Evolutionary conservation across 2,329 filamentous ascomycete species (phyloP).

Genomic region (Bipolaris victoriae): DNA sequence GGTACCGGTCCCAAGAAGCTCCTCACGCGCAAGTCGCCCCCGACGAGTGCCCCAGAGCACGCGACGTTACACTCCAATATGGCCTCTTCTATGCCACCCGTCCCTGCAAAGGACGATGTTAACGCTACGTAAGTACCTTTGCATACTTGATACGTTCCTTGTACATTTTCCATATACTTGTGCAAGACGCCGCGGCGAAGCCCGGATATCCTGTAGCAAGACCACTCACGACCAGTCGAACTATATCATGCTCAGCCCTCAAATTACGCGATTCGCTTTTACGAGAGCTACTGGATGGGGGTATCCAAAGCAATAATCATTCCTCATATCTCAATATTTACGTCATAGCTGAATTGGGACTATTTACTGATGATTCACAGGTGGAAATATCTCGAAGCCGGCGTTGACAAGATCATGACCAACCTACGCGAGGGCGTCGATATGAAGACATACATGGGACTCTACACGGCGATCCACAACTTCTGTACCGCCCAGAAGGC

Average conservation of each 20-base stretch:
- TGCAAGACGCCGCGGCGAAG: neutral
- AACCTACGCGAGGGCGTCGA: slow-evolving; percentile 91
- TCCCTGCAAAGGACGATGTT: slow-evolving; percentile 64
- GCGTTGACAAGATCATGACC: slow-evolving; percentile 91
- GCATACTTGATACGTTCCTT: neutral
- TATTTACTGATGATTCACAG: slow-evolving; percentile 54
- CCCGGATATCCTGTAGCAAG: neutral
- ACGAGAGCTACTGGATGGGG: neutral
- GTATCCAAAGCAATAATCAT: neutral
- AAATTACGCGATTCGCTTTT: neutral
- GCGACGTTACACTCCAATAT: slow-evolving; percentile 38
- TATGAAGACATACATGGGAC: slow-evolving; percentile 95
- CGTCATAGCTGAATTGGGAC: neutral
- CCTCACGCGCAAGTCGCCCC: slow-evolving; percentile 42
- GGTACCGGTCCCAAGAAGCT: slow-evolving; percentile 32
- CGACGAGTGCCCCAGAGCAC: slow-evolving; percentile 44
- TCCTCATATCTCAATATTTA: neutral
- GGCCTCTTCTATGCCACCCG: slow-evolving; percentile 49
- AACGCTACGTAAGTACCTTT: slow-evolving; percentile 63
- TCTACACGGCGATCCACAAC: slow-evolving; percentile 98
- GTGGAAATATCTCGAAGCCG: slow-evolving; percentile 87
- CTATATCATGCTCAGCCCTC: neutral
- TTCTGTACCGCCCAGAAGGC: slow-evolving; percentile 99
- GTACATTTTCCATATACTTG: neutral
- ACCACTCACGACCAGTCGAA: neutral